Base-by-base conservation (phyloP, 2,329 filamentous ascomycete species). In the Venturia nashicola region DNA sequence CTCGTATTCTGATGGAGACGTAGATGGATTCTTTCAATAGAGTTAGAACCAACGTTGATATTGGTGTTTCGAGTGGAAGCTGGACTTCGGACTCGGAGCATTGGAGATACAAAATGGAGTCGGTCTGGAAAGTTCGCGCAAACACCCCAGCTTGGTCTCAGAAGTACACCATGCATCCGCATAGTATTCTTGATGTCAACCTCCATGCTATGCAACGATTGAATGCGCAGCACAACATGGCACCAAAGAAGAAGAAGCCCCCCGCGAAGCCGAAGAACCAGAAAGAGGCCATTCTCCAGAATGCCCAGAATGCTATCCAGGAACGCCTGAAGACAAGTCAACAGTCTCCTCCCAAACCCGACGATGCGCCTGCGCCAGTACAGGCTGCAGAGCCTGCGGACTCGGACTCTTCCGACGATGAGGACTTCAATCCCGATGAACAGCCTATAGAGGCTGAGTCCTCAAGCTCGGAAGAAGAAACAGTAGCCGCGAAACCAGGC, bases 371-470 rank as follows among this genome's bases (percentile, higher is more conserved):
- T 43, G n/a, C 18, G n/a, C 61, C 46, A 34, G 2, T 42, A 23
- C 48, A 63, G 34, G 16, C 23, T 60, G 32, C 20, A 11, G 44
- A 65, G 7, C 40, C 57, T 73, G 64, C 70, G 71, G 80, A 83
- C 40, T 81, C 83, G 65, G 77, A 83, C 65, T 90, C 90, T 69
- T 83, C 80, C 18, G 89, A 87, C 1, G 86, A 86, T 3, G 85
- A 90, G 68, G 88, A 91, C 71, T 88, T 87, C 11, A 87, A 90
- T 71, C 90, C 90, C 66, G 82, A 85, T 32, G 83, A 83, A n/a
- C 72, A 70, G 16, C 70, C 27, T 32, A 62, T 74, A n/a, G 78
- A 77, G 32, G 72, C 68, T 40, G 79, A 76, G 18, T 77, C 74
- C 16, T 80, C 79, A 12, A 82, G 82, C 5, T 69, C 72, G 27